Base-by-base conservation (phyloP, 139 green algal species). In the Chlamydomonas sphaeroides region DNA sequence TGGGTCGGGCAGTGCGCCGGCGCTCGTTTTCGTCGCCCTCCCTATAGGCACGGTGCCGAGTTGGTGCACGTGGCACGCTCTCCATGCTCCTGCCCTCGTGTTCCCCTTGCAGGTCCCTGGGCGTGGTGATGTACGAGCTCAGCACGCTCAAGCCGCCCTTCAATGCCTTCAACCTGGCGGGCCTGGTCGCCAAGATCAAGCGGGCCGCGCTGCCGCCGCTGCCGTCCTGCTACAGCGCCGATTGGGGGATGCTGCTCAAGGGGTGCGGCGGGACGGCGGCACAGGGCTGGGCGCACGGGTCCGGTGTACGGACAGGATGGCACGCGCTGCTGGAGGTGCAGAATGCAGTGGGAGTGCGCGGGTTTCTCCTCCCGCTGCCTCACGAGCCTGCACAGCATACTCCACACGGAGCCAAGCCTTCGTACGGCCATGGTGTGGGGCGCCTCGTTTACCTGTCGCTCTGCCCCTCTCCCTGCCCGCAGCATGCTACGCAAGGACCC, bases 51-150 rank as follows among this genome's bases (percentile, higher is more conserved):
- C n/a, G n/a, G n/a, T n/a, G n/a, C n/a, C n/a, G n/a, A n/a, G n/a
- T n/a, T n/a, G n/a, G n/a, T n/a, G n/a, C n/a, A n/a, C n/a, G n/a
- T n/a, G n/a, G n/a, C n/a, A n/a, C n/a, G n/a, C 28, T 15, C 59
- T 7, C 17, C 8, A 0, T 35, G 1, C 28, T 6, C 28, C 59
- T 17, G 28, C 30, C 28, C 26, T 17, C 59, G 28, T 20, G 10
- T 18, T 6, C 26, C 6, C 5, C 33, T 33, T 77, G 65, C 87
- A 92, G 88, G 90, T 92, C 89, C 10, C 75, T 94, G 39, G 91
- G 91, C 25, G 90, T 88, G 48, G 89, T 93, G 5, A 88, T 93
- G 51, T 94, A 93, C 61, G 91, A 94, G 83, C 89, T 94, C 28
- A 90, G 88, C 3, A 83, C 86, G 5, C 75, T 92, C 49, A 87